phyloP scores from a whole-genome alignment of 805 yeast species.

The Candida easanensis region DNA sequence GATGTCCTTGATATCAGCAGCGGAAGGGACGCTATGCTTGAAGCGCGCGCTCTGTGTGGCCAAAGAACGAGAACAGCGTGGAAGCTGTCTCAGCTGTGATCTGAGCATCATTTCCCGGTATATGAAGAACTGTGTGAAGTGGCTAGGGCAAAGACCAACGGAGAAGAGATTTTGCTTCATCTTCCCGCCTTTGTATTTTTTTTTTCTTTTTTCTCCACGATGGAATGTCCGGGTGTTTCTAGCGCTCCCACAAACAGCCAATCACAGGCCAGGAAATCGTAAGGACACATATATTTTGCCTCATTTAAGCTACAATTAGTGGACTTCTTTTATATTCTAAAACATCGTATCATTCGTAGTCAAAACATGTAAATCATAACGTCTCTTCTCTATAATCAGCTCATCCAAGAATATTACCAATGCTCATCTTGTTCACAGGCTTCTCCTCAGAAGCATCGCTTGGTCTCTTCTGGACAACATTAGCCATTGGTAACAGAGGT shows the following conservation, averaged over 20 bases:
- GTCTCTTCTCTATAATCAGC: neutral
- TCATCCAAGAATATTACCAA: slow-evolving; percentile 22
- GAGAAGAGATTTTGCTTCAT: no score
- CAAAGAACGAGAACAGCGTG: neutral
- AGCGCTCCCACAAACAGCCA: neutral
- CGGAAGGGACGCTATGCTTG: slow-evolving; percentile 10
- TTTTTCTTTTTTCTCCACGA: slow-evolving; percentile 1
- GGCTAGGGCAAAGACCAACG: no score
- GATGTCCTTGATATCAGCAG: slow-evolving; percentile 10
- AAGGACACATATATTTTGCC: neutral
- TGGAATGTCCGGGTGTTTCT: slow-evolving; percentile 2
- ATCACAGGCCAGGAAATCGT: neutral
- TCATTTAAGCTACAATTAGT: no score
- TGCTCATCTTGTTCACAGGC: slow-evolving; percentile 22
- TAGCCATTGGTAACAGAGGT: no score
- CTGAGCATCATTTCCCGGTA: slow-evolving; percentile 6
- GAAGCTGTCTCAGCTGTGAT: slow-evolving; percentile 7
- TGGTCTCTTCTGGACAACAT: slow-evolving; percentile 13
- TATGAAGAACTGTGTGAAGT: no score
- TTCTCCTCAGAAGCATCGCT: slow-evolving; percentile 8
- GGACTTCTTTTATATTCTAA: neutral
- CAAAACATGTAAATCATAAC: neutral
- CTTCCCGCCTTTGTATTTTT: slow-evolving; percentile 3
- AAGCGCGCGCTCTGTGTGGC: slow-evolving; percentile 7
- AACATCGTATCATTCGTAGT: neutral